Percentiles rank a stretch among this genome's conserved stretches.
Conservation (phyloP, 345 rosid genomes). For the Balakata baccata region DNA sequence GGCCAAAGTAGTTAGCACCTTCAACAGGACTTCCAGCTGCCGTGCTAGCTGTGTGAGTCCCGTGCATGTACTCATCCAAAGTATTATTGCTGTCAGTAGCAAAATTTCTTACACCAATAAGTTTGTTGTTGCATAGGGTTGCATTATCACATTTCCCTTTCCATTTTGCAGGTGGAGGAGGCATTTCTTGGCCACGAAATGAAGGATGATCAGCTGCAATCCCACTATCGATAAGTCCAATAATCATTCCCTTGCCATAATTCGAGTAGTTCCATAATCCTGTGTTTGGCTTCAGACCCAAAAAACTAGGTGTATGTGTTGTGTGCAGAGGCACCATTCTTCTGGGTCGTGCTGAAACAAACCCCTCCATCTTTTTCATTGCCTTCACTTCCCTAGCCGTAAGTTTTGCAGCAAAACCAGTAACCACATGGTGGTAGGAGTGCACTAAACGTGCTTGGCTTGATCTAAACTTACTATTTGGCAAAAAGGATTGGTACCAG, state of each 20-base stretch:
- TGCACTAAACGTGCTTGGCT: conserved; percentile 20
- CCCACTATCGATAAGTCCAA: conserved; percentile 23
- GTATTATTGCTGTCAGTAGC: not conserved
- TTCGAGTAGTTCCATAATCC: conserved; percentile 22
- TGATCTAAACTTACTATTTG: conserved; percentile 8
- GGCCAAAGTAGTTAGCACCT: conserved; percentile 25
- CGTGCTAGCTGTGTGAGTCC: conserved; percentile 23
- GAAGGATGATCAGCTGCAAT: conserved; percentile 23
- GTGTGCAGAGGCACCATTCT: conserved; percentile 23
- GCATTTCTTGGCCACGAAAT: conserved; percentile 23
- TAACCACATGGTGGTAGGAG: conserved; percentile 26
- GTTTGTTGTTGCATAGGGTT: conserved; percentile 18
- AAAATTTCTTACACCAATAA: conserved; percentile 22
- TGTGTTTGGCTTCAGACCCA: conserved; percentile 9
- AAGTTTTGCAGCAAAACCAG: conserved; percentile 36
- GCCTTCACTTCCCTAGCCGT: conserved; percentile 22
- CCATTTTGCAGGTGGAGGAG: conserved; percentile 26
- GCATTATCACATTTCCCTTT: conserved; percentile 26
- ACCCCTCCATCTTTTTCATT: conserved; percentile 17
- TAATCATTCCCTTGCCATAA: conserved; percentile 21
- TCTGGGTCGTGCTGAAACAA: conserved; percentile 20
- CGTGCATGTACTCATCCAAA: conserved; percentile 21
- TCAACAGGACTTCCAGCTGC: conserved; percentile 52
- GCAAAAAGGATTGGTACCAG: conserved; percentile 33
- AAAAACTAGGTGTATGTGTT: conserved; percentile 16